Base-by-base conservation (phyloP, 2,329 filamentous ascomycete genomes). In the Pseudogymnoascus sp. region DNA sequence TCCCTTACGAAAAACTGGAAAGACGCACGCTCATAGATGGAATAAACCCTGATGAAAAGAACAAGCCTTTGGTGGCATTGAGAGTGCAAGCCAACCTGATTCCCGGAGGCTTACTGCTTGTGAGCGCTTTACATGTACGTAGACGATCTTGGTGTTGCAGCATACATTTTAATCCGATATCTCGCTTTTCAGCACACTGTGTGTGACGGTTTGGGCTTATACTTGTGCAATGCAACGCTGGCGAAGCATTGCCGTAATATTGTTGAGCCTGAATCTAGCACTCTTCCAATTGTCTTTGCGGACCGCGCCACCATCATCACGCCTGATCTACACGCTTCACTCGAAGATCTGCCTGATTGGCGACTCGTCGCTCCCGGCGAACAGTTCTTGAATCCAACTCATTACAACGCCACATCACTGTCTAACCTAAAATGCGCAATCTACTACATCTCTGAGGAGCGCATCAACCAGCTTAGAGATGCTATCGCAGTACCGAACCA, bases 41-140 rank as follows among this genome's bases (percentile, higher is more conserved):
- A 28, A 37, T 37, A 37, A 28, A 25, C 23, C 18, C 18, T 1
- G 5, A n/a, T 60, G 59, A 60, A 16, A 28, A 28, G 31, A 40
- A 40, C 31, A 40, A 23, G 10, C 33, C 33, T 25, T 25, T 60
- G 18, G 8, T 31, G n/a, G 33, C 59, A 3, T 60, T 60, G 59
- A 37, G 38, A 10, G 33, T 60, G 31, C 59, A 60, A 25, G 59
- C 59, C 33, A 60, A 60, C n/a, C 23, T 60, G 18, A 60, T 60
- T 31, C 59, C 31, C 7, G 31, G 59, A 23, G 59, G 59, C 18
- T 23, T 60, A 40, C 18, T 60, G 7, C 37, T 60, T 37, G 59
- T 23, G 23, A 28, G 59, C 59, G 33, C 33, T 40, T 60, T 60
- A 40, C 59, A 60, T 60, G 59, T 60, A 60, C 12, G 59, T 60